Conservation (phyloP, 805 yeast species). For the Sugiyamaella qingdaonensis region DNA sequence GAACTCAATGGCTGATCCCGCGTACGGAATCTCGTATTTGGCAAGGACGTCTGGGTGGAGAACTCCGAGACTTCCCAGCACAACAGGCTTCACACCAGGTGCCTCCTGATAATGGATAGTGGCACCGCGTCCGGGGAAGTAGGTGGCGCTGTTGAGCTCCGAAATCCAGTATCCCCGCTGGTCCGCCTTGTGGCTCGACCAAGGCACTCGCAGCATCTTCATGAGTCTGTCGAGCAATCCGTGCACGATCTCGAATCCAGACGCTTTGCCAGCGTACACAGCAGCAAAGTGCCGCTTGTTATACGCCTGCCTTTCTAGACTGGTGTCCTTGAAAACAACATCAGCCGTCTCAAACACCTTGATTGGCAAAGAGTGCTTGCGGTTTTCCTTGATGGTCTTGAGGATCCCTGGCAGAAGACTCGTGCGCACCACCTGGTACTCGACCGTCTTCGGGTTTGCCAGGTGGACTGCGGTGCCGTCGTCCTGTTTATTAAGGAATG, state of each 20-base stretch:
- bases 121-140: conserved; percentile 97
- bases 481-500: conserved; percentile 69
- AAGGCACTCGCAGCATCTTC: conserved; percentile 90
- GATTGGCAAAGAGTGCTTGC: conserved; percentile 92
- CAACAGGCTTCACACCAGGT: conserved; percentile 33
- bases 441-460: conserved; percentile 94
- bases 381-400: conserved; percentile 92
- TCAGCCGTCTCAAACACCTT: conserved; percentile 95
- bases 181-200: conserved; percentile 50
- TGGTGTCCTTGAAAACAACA: conserved; percentile 76
- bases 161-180: conserved; percentile 60
- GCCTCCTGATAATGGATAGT: conserved; percentile 67
- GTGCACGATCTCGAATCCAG: conserved; percentile 92
- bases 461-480: conserved; percentile 78
- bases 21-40: conserved; percentile 85
- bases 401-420: conserved; percentile 89
- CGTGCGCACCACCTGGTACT: conserved; percentile 97
- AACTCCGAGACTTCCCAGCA: conserved; percentile 83
- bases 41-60: conserved; percentile 91
- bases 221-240: conserved; percentile 91
- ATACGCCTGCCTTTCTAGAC: conserved; percentile 80
- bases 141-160: conserved; percentile 43
- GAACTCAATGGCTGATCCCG: conserved; percentile 87
- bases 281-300: conserved; percentile 97
- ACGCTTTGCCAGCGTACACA: conserved; percentile 86